phyloP scores from a whole-genome alignment of 2,329 filamentous ascomycete species.

The Sphaceloma murrayae region DNA sequence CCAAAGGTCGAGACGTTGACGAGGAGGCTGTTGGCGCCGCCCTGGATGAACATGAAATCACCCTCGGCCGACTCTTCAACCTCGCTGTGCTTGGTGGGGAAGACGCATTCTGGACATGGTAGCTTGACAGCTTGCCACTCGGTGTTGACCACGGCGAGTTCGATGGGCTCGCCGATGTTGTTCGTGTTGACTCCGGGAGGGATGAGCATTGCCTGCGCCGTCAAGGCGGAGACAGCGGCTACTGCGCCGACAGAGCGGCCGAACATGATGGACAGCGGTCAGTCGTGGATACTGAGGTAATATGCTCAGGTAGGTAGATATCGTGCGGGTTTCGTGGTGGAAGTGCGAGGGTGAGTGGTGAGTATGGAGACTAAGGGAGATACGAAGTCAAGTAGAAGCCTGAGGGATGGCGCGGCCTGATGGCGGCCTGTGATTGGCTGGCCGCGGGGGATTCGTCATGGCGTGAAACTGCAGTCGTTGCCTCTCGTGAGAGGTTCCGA shows the following conservation, averaged over 20 bases:
- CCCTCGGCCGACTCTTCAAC: slow-evolving; percentile 21
- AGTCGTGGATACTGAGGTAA: slow-evolving; percentile 1
- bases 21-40: slow-evolving; percentile 27
- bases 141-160: slow-evolving; percentile 32
- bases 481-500: neutral
- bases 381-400: neutral
- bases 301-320: neutral
- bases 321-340: slow-evolving; percentile 4
- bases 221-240: slow-evolving; percentile 23
- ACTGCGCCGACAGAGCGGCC: slow-evolving; percentile 27
- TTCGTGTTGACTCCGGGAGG: slow-evolving; percentile 40
- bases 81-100: slow-evolving; percentile 27
- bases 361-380: slow-evolving; percentile 1
- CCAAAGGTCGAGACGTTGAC: slow-evolving; percentile 48
- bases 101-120: slow-evolving; percentile 47
- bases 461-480: slow-evolving; percentile 7
- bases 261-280: slow-evolving; percentile 23
- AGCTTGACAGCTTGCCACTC: slow-evolving; percentile 39
- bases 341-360: neutral
- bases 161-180: slow-evolving; percentile 37
- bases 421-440: slow-evolving; percentile 7
- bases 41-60: slow-evolving; percentile 26
- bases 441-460: slow-evolving; percentile 2
- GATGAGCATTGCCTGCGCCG: slow-evolving; percentile 42
- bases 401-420: slow-evolving; percentile 1